Evolutionary conservation across 768 basidiomycete species (phyloP).

Genomic region (Dioszegia hungarica): DNA sequence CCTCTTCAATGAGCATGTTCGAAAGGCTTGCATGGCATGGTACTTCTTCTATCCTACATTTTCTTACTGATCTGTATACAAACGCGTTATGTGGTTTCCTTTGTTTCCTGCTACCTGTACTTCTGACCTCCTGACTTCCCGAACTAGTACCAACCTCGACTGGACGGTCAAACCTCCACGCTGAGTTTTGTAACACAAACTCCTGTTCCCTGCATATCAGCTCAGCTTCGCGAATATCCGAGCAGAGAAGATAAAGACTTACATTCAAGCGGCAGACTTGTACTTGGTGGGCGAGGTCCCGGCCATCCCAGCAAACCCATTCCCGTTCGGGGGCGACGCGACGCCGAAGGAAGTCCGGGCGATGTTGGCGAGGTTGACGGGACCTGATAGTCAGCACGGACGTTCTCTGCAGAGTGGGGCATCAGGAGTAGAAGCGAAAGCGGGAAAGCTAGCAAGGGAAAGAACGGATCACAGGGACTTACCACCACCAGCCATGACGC

Average conservation of each 20-base stretch:
- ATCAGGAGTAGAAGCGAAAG: too few relatives aligned
- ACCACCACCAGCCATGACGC: constrained; percentile 58
- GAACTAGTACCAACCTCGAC: too few relatives aligned
- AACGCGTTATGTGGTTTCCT: too few relatives aligned
- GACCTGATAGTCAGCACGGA: not conserved
- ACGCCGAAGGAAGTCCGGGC: constrained; percentile 73
- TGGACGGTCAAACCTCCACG: too few relatives aligned
- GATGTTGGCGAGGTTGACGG: constrained; percentile 67
- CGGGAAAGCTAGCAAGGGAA: too few relatives aligned
- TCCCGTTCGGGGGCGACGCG: constrained; percentile 53
- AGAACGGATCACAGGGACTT: constrained; percentile 9
- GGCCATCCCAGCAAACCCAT: constrained; percentile 16
- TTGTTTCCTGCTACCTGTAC: too few relatives aligned
- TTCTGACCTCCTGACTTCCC: too few relatives aligned
- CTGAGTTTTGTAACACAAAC: too few relatives aligned
- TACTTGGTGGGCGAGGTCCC: constrained; percentile 43
- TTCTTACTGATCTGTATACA: not conserved
- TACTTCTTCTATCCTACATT: constrained; percentile 1
- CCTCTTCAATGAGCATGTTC: too few relatives aligned
- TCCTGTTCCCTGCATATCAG: too few relatives aligned
- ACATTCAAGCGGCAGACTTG: constrained; percentile 18
- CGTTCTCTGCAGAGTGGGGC: too few relatives aligned
- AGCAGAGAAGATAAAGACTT: not conserved
- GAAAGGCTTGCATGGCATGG: too few relatives aligned
- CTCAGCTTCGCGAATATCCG: not conserved